Base-by-base conservation (phyloP, 768 basidiomycete genomes). In the Clavulina sp. region DNA sequence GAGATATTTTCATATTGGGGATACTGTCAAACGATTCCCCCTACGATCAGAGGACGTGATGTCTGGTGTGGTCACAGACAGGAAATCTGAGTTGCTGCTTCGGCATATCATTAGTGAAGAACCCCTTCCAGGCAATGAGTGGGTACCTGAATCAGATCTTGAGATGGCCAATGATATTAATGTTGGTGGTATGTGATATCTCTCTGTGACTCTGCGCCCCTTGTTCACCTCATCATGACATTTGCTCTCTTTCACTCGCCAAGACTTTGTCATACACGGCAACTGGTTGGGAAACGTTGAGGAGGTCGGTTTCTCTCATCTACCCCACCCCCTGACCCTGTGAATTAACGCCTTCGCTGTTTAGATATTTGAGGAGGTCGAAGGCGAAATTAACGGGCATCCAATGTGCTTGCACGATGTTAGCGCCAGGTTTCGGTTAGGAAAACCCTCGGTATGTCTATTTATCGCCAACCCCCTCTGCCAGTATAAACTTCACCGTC, bases 261-360 rank as follows among this genome's bases (percentile, higher is more conserved):
- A 9, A 46, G 86, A 91, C 64, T 85, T 80, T 67, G 84, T 92
- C 46, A 68, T 79, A 18, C 77, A 78, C 59, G 75, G 83, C 57
- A 77, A 87, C 62, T 95, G 91, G 89, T 69, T 93, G 59, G 89
- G 89, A 49, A 85, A 88, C 72, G 85, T 84, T 40, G 75, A 86
- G 51, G 85, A 88, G 75, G 84, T 87, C 62, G 56, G 73, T 55
- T 23, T 46, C 30, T 23, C 44, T n/a, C n/a, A n/a, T n/a, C n/a
- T n/a, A n/a, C n/a, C n/a, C n/a, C n/a, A n/a, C n/a, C n/a, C n/a
- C n/a, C n/a, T n/a, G n/a, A 34, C 33, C 44, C 56, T 24, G 40
- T 40, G 53, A 30, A 34, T 29, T 54, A n/a, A 38, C 57, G 52
- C 56, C 24, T 56, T 51, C 43, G 56, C 49, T 43, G 18, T 54